A percentile compares a stretch with the other conserved stretches of the same genome.
phyloP scores from a whole-genome alignment of 495 filamentous ascomycete genomes.

The Daldinia childiae region DNA sequence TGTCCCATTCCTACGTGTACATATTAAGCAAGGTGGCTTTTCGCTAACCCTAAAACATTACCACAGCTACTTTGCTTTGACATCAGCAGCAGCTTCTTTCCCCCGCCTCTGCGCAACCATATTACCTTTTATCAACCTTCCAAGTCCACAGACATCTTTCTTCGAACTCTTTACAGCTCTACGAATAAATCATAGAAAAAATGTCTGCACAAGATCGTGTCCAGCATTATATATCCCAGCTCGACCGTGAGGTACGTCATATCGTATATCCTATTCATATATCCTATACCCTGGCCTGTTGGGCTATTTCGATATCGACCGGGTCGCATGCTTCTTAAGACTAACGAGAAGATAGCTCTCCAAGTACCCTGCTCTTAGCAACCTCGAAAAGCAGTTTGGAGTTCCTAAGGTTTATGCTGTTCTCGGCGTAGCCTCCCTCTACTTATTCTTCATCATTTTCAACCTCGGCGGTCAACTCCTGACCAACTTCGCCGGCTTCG shows the following conservation, averaged over 20 bases:
- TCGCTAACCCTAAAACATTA: slow-evolving; percentile 47
- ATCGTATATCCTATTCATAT: not conserved
- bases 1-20: slow-evolving; percentile 42
- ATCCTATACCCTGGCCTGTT: not conserved
- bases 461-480: slow-evolving; percentile 98
- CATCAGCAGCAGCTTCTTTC: slow-evolving; percentile 41
- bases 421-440: slow-evolving; percentile 83
- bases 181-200: slow-evolving; percentile 24
- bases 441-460: slow-evolving; percentile 99
- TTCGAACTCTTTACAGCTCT: not conserved
- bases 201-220: slow-evolving; percentile 90
- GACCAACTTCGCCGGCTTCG: slow-evolving; percentile 94
- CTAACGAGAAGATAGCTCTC: slow-evolving; percentile 72
- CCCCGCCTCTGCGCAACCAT: slow-evolving; percentile 43
- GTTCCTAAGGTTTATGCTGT: slow-evolving; percentile 96
- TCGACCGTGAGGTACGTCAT: slow-evolving; percentile 93
- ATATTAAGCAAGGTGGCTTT: slow-evolving; percentile 46
- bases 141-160: slow-evolving; percentile 3
- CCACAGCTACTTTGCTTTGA: slow-evolving; percentile 41
- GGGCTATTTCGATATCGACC: slow-evolving; percentile 10
- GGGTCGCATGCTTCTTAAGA: slow-evolving; percentile 40
- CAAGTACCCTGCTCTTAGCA: slow-evolving; percentile 93
- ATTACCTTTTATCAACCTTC: slow-evolving; percentile 25
- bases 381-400: slow-evolving; percentile 94
- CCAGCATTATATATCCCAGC: slow-evolving; percentile 85